These are phyloP conservation scores for Phaeotremella skinneri DNA, from an alignment of 768 basidiomycete genomes.

Conservation along the genomic window DNA sequence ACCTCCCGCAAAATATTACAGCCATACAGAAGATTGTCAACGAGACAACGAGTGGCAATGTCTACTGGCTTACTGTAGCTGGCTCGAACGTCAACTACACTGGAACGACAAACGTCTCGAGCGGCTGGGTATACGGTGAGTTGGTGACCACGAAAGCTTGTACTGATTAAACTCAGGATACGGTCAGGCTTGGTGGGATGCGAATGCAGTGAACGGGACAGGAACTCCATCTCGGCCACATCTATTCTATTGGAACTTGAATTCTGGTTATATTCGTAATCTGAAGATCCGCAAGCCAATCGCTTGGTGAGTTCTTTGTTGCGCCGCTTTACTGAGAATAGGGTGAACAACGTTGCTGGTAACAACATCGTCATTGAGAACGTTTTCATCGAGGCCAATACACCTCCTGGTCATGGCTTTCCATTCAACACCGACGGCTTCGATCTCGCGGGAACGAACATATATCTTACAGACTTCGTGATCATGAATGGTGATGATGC, in stretches of 20 bases:
- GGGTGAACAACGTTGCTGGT: constrained; percentile 44
- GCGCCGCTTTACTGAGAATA: background rate
- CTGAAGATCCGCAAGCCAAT: constrained; percentile 58
- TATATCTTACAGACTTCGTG: constrained; percentile 47
- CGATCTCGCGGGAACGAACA: constrained; percentile 35
- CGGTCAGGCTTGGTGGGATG: constrained; percentile 60
- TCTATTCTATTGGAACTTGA: constrained; percentile 57
- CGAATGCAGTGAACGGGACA: constrained; percentile 53
- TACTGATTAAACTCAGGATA: constrained; percentile 32
- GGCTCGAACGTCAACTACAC: constrained; percentile 55
- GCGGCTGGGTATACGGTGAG: constrained; percentile 55
- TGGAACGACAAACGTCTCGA: constrained; percentile 54
- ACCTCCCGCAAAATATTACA: constrained; percentile 56
- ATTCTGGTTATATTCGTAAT: constrained; percentile 52
- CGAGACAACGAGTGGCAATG: constrained; percentile 30
- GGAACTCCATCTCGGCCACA: constrained; percentile 54
- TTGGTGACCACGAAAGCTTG: background rate
- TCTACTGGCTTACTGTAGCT: constrained; percentile 57
- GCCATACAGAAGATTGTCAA: constrained; percentile 52
- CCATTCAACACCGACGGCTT: constrained; percentile 46
- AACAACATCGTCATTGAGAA: constrained; percentile 36
- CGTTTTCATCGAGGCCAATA: constrained; percentile 33
- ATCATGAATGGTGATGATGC: constrained; percentile 59
- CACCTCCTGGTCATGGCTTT: constrained; percentile 20
- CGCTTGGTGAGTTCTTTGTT: constrained; percentile 53